These are phyloP conservation scores for Alloteropsis semialata DNA, from an alignment of 176 grass and related monocot species.

Conservation along the genomic window DNA sequence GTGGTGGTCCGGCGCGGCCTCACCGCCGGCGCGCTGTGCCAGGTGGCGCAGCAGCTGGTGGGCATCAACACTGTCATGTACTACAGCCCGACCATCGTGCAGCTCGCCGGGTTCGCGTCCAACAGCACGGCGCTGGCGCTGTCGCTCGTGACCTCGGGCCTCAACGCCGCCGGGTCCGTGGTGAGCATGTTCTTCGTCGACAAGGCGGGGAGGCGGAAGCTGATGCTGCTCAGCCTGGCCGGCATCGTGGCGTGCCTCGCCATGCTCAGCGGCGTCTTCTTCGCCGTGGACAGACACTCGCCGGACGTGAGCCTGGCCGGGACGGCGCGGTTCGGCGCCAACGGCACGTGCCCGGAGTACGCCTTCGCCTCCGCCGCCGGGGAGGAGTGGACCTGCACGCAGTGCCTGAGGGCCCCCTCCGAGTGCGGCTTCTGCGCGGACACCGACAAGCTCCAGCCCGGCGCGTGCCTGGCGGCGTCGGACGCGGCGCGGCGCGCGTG, in stretches of 20 bases:
- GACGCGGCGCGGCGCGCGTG: constrained; percentile 46
- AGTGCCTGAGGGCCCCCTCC: constrained; percentile 48
- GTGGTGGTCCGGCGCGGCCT: constrained; percentile 55
- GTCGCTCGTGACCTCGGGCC: constrained; percentile 73
- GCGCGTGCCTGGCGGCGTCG: constrained; percentile 57
- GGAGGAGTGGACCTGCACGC: constrained; percentile 62
- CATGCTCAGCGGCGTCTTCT: constrained; percentile 68
- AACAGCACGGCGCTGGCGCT: constrained; percentile 75
- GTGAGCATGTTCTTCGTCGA: constrained; percentile 93
- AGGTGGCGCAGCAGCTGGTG: constrained; percentile 83
- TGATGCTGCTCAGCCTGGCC: constrained; percentile 64
- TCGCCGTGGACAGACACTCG: constrained; percentile 48
- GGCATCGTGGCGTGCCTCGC: constrained; percentile 62
- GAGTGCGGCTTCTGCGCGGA: constrained; percentile 71
- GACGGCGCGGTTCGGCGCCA: constrained; percentile 34
- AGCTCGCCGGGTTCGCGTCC: constrained; percentile 85
- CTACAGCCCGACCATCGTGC: constrained; percentile 88
- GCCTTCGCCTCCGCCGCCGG: neutral
- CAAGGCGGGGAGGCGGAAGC: constrained; percentile 49
- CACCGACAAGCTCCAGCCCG: constrained; percentile 56
- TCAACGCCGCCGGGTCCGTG: constrained; percentile 76
- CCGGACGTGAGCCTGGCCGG: constrained; percentile 46
- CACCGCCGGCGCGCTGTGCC: constrained; percentile 55
- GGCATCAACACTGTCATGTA: constrained; percentile 97
- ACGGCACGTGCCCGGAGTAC: constrained; percentile 46